phyloP scores from a whole-genome alignment of 2,329 filamentous ascomycete species.

The Aciculosporium take region DNA sequence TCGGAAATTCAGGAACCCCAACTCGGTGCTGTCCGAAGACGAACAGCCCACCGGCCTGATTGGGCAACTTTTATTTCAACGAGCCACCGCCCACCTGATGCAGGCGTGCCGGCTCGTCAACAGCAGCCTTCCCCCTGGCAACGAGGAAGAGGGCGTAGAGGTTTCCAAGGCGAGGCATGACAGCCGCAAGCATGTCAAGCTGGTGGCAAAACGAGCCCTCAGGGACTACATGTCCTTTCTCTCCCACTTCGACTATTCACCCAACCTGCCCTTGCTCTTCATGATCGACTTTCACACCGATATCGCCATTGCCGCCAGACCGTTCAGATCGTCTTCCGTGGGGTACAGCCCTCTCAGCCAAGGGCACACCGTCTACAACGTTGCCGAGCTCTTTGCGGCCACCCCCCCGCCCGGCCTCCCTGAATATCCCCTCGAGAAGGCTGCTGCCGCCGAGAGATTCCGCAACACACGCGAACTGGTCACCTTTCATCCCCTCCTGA shows the following conservation, averaged over 20 bases:
- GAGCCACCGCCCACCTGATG: slow-evolving; percentile 56
- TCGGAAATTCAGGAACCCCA: background rate
- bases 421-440: slow-evolving; percentile 38
- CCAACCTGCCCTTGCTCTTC: slow-evolving; percentile 38
- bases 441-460: slow-evolving; percentile 8
- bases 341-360: slow-evolving; percentile 11
- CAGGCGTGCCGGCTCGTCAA: slow-evolving; percentile 54
- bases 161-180: slow-evolving; percentile 11
- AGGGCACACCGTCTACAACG: slow-evolving; percentile 25
- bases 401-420: slow-evolving; percentile 53
- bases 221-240: slow-evolving; percentile 63
- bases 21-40: slow-evolving; percentile 24
- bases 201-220: slow-evolving; percentile 60
- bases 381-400: slow-evolving; percentile 56
- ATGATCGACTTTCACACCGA: slow-evolving; percentile 40
- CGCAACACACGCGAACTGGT: slow-evolving; percentile 19
- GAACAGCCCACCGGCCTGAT: slow-evolving; percentile 61
- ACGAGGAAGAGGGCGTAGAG: background rate
- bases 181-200: slow-evolving; percentile 51
- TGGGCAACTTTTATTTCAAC: slow-evolving; percentile 61
- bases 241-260: slow-evolving; percentile 64
- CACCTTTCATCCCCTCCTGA: slow-evolving; percentile 69
- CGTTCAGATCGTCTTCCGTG: background rate
- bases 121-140: slow-evolving; percentile 28
- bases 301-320: slow-evolving; percentile 24